Base-by-base conservation (phyloP, 1,284 basidiomycete species). In the Irpex lacteus region DNA sequence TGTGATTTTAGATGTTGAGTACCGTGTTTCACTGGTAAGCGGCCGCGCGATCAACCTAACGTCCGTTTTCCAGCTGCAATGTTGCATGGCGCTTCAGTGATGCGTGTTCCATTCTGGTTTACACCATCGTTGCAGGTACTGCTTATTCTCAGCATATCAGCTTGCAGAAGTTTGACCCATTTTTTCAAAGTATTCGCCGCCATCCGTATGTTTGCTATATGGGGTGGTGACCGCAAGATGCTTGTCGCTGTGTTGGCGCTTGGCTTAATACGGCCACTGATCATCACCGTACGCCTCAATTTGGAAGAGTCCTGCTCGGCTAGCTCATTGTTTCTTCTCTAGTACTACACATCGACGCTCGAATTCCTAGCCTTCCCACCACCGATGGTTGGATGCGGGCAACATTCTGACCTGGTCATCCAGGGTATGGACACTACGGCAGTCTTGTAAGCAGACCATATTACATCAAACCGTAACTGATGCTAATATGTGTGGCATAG, bases 181-280 rank as follows among this genome's bases (percentile, higher is more conserved):
- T 49, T 4, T 15, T 8, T 32, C 60, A 60, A 63, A 49, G 64
- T 36, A 7, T 68, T 70, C 54, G 68, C 70, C 5, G 67, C 70
- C 0, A 50, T 70, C 6, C 64, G 68, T 4, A 63, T 70, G 26
- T 69, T 68, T 47, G 70, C 68, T 2, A 64, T 70, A 1, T 70
- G 68, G 67, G 55, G 60, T 52, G 67, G 65, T 40, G 60, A 66
- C 44, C 62, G 63, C 62, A 61, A 60, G 37, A 62, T 65, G 1
- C 54, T 67, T 15, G 36, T 32, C 11, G 8, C 15, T 15, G 40
- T 44, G 11, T 44, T 44, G 40, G 40, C 11, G 11, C 8, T 44
- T 44, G 40, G 40, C 15, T 15, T 44, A 15, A 44, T 44, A 9
- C 8, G 15, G 8, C 40, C 40, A 44, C 8, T 44, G 8, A 11